Base-by-base conservation (phyloP, 768 basidiomycete genomes). In the Lactarius sp. region DNA sequence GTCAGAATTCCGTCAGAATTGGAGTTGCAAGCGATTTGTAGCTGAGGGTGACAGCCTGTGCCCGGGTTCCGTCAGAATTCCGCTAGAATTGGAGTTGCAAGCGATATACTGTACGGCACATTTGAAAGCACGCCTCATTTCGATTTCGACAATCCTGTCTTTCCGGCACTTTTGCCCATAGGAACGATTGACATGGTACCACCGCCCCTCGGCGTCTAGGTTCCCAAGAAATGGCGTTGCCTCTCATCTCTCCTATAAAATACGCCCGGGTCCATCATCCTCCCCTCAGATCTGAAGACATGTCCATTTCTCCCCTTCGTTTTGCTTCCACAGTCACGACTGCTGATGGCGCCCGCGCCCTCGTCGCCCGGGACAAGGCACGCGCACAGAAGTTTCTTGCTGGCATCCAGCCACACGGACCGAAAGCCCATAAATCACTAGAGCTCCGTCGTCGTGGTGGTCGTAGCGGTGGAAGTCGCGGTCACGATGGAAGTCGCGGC, bases 301-400 rank as follows among this genome's bases (percentile, higher is more conserved):
- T 81, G 79, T 74, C 80, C 18, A n/a, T 47, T 47, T 4, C 36
- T 52, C 72, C 77, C 6, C 57, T 83, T 52, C 81, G 79, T 34
- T 82, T 85, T 72, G 70, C 75, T 27, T 75, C 81, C 44, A 77
- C 77, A 66, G 58, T 85, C 69, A 60, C 7, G 20, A 8, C 20
- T 10, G 1, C 59, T 54, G 64, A 73, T n/a, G 77, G 79, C 50
- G 81, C 77, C 18, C 77, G 73, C 68, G 76, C 81, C 39, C 75
- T 85, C 66, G 72, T 85, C 52, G 77, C 80, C 34, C 79, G 80
- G 70, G 84, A 86, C 71, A 74, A 76, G 64, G 77, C 77, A 51
- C 80, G 85, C 16, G 83, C 84, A 12, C 72, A 77, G 72, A 86
- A 83, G 75, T 66, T 86, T 67, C 69, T 84, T n/a, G 73, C 77